A percentile compares a stretch with the other conserved stretches of the same genome.
phyloP scores from a whole-genome alignment of 2,329 filamentous ascomycete genomes.

The Aspergillus niger region DNA sequence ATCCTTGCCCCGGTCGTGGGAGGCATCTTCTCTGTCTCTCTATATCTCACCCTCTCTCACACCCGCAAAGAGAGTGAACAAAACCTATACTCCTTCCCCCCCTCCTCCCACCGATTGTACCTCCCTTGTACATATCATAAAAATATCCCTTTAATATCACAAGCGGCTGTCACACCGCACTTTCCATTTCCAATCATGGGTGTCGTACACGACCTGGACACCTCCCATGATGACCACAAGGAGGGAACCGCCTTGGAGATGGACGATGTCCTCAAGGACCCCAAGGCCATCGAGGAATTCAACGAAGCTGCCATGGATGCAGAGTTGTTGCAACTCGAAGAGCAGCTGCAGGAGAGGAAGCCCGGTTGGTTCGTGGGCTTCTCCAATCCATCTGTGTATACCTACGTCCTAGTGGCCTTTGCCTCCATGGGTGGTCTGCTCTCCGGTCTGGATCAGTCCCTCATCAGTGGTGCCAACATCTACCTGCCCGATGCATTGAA shows the following conservation, averaged over 20 bases:
- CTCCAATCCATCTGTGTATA: conserved; percentile 65
- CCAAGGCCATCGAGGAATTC: conserved; percentile 24
- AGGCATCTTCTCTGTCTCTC: too few species aligned
- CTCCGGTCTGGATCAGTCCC: conserved; percentile 70
- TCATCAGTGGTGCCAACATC: conserved; percentile 68
- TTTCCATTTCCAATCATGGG: conserved; percentile 11
- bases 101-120: not conserved
- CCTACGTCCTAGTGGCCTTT: conserved; percentile 68
- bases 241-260: conserved; percentile 28
- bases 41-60: not conserved
- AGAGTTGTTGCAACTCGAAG: conserved; percentile 34
- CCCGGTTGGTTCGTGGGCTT: conserved; percentile 50
- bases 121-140: conserved; percentile 1
- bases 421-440: conserved; percentile 75
- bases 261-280: conserved; percentile 29
- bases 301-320: conserved; percentile 37
- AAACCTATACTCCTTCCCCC: too few species aligned
- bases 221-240: conserved; percentile 26
- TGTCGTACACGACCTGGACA: conserved; percentile 31
- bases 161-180: not conserved
- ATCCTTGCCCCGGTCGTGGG: conserved; percentile 7
- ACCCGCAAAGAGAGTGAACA: not conserved
- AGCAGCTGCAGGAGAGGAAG: conserved; percentile 24
- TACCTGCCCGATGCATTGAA: conserved; percentile 63
- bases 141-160: not conserved